Conservation (phyloP, 495 filamentous ascomycete genomes). For the Cercophora samala region DNA sequence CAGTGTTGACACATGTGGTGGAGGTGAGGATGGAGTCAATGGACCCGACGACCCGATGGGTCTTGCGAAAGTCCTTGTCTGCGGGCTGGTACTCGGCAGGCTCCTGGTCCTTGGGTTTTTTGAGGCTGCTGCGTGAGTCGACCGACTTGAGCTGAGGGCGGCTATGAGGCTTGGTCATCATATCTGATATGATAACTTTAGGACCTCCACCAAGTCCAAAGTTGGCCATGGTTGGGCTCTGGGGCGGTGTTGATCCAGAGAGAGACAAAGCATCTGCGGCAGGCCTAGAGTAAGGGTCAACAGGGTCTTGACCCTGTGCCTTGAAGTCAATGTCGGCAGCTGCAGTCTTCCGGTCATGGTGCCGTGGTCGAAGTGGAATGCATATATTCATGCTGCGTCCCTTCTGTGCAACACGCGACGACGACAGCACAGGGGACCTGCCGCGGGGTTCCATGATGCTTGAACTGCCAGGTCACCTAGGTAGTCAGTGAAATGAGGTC, state of each 20-base stretch:
- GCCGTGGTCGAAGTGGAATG: slow-evolving; percentile 27
- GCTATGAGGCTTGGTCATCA: slow-evolving; percentile 10
- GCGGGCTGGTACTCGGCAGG: slow-evolving; percentile 3
- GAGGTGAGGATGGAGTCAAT: slow-evolving; percentile 35
- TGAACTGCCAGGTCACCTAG: neutral
- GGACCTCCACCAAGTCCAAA: slow-evolving; percentile 16
- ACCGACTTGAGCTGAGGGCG: slow-evolving; percentile 20
- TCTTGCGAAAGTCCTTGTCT: slow-evolving; percentile 25
- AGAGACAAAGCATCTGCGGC: slow-evolving; percentile 27
- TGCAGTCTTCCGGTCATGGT: slow-evolving; percentile 27
- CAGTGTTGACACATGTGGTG: slow-evolving; percentile 36
- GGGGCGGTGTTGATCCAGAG: slow-evolving; percentile 31
- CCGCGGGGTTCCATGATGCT: slow-evolving; percentile 27
- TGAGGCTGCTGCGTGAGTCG: slow-evolving; percentile 7
- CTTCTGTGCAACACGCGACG: slow-evolving; percentile 34
- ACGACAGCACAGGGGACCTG: slow-evolving; percentile 26
- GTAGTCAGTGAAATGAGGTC: neutral
- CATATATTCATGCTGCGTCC: slow-evolving; percentile 24
- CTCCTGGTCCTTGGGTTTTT: slow-evolving; percentile 13
- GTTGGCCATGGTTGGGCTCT: slow-evolving; percentile 26
- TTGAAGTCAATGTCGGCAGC: slow-evolving; percentile 16
- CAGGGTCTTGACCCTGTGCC: slow-evolving; percentile 6
- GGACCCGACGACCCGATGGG: slow-evolving; percentile 31
- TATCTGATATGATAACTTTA: slow-evolving; percentile 18
- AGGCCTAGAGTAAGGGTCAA: slow-evolving; percentile 12